A percentile compares a stretch with the other conserved stretches of the same genome.
Conservation (phyloP, 2,329 filamentous ascomycete species). For the Colletotrichum orbiculare region DNA sequence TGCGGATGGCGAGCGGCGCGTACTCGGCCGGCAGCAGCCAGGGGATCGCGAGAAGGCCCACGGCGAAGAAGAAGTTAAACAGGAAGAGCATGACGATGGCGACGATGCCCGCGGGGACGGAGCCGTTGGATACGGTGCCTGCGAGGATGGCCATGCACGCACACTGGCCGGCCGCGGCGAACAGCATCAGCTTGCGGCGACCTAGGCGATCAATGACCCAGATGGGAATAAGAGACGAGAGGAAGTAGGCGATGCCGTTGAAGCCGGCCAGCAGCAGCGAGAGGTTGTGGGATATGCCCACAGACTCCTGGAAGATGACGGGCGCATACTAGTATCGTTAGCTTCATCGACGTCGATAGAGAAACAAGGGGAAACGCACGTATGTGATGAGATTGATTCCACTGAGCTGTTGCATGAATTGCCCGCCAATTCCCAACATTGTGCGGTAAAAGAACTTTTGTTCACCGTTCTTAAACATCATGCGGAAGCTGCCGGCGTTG, state of each 20-base stretch:
- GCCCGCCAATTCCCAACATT: conserved; percentile 54
- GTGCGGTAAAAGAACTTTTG: conserved; percentile 54
- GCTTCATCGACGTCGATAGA: rapidly evolving
- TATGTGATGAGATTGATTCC: conserved; percentile 50
- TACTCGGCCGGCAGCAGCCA: conserved; percentile 57
- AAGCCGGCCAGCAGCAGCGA: conserved; percentile 66
- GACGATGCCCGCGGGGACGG: conserved; percentile 52
- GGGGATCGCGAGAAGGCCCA: conserved; percentile 52
- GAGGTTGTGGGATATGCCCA: conserved; percentile 54
- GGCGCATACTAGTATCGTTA: conserved; percentile 46
- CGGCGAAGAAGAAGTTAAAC: conserved; percentile 56
- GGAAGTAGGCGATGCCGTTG: conserved; percentile 53
- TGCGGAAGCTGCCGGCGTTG: conserved; percentile 44
- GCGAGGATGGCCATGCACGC: conserved; percentile 59
- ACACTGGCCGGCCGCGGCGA: conserved; percentile 48
- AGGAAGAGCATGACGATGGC: conserved; percentile 57
- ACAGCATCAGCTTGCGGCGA: conserved; percentile 69
- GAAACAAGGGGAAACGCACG: background rate
- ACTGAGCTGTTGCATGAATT: conserved; percentile 56
- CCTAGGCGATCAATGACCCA: conserved; percentile 57
- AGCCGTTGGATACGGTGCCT: conserved; percentile 53
- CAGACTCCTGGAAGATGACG: conserved; percentile 56
- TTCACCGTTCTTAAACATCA: conserved; percentile 53
- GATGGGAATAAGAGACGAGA: conserved; percentile 46
- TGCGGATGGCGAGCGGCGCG: conserved; percentile 51